Evolutionary conservation across 2,329 filamentous ascomycete genomes (phyloP).

Genomic region (Hymenoscyphus fructigenus): DNA sequence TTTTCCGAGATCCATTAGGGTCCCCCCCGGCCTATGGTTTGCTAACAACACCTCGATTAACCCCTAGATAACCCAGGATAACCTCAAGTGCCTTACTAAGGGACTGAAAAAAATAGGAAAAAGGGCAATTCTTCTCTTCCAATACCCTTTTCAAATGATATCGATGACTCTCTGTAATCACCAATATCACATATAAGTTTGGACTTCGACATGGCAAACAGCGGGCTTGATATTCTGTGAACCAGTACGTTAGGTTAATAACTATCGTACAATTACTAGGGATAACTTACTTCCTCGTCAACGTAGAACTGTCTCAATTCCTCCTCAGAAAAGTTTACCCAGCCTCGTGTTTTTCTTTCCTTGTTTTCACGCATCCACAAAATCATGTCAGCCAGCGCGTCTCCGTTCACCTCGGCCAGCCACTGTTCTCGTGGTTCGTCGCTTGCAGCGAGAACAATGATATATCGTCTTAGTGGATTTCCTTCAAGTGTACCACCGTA

Average conservation of each 20-base stretch:
- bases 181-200: too few relatives aligned
- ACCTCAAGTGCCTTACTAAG: too few relatives aligned
- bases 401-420: not conserved
- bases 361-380: not conserved
- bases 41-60: too few relatives aligned
- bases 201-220: not conserved
- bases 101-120: too few relatives aligned
- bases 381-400: not conserved
- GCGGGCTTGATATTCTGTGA: not conserved
- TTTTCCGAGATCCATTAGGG: too few relatives aligned
- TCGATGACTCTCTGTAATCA: too few relatives aligned
- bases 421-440: not conserved
- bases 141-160: not conserved
- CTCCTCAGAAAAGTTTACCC: not conserved
- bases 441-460: not conserved
- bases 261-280: not conserved
- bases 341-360: not conserved
- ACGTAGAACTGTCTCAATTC: not conserved
- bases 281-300: not conserved
- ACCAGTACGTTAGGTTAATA: not conserved
- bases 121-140: too few relatives aligned
- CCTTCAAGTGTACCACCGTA: not conserved
- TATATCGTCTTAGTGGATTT: not conserved
- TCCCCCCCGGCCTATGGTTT: too few relatives aligned
- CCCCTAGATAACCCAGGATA: too few relatives aligned